Evolutionary conservation across 495 filamentous ascomycete genomes (phyloP), one percentile per base, ranked within the genome.

Genomic region (Corynascus novoguineensis): DNA sequence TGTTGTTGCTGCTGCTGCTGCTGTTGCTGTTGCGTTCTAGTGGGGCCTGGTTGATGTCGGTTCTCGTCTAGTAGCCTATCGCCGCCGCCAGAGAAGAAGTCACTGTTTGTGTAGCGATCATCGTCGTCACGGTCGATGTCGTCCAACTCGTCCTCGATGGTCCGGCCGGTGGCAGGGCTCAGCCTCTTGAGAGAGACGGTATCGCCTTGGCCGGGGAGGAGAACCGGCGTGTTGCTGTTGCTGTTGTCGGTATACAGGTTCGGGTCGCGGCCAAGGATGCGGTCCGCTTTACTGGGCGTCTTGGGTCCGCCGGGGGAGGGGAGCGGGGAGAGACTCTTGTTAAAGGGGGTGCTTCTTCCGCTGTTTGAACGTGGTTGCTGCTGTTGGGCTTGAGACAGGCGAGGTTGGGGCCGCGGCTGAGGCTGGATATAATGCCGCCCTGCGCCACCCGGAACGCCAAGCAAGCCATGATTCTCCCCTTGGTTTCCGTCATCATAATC

Each of bases 241-340:
- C 64, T 66, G 48, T 67, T 70, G 42, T 79, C 77, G 3, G 53
- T 70, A 57, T 76, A 78, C 38, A 77, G 55, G 55, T 73, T 76
- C 17, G 77, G 77, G 52, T 79, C 77, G 6, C 77, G 70, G 22
- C 77, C 77, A 4, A 79, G 56, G 2, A 79, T 63, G n/a, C 77
- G 74, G 57, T 78, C 77, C 7, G 77, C 77, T 54, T 79, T 79
- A 47, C 70, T 75, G 4, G 71, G 75, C 4, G 72, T 68, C 32
- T 59, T 47, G 48, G 68, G 49, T 19, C 61, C 38, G 21, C 19
- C 12, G 19, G 41, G 48, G 46, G 27, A 35, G 38, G 37, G 52
- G 42, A 17, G 44, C 31, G 25, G 22, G 2, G 56, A 48, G 12
- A 27, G 53, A 47, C 25, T 24, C 14, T 31, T 62, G 34, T 32